phyloP scores from a whole-genome alignment of 768 basidiomycete species.

The Lactifluus piperatus region DNA sequence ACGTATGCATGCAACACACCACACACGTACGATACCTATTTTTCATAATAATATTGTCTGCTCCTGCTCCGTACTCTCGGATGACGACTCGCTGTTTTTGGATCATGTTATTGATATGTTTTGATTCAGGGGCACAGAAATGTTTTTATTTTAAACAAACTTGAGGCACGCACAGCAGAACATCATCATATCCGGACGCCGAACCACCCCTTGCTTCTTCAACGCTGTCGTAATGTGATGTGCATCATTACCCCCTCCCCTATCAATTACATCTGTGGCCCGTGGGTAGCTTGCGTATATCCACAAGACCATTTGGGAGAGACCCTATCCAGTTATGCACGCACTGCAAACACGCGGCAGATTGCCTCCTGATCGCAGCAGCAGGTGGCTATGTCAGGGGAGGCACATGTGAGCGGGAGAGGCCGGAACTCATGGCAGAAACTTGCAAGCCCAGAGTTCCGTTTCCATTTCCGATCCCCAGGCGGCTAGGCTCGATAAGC shows the following conservation, averaged over 20 bases:
- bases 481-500: neutral
- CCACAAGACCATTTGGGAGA: no score
- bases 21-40: neutral
- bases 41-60: neutral
- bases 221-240: neutral
- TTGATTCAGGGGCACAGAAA: neutral
- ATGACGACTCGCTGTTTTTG: neutral
- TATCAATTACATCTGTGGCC: neutral
- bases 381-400: conserved; percentile 9
- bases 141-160: neutral
- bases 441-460: neutral
- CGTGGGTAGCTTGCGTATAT: no score
- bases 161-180: neutral
- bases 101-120: neutral
- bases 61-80: neutral
- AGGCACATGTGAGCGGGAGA: neutral
- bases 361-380: conserved; percentile 1
- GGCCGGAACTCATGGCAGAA: neutral
- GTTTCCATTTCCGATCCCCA: neutral
- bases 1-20: neutral
- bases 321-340: neutral
- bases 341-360: neutral
- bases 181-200: neutral
- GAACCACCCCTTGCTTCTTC: neutral
- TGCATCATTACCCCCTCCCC: neutral